These are phyloP conservation scores for Aspergillus texensis DNA, from an alignment of 2,329 filamentous ascomycete species.

Conservation along the genomic window DNA sequence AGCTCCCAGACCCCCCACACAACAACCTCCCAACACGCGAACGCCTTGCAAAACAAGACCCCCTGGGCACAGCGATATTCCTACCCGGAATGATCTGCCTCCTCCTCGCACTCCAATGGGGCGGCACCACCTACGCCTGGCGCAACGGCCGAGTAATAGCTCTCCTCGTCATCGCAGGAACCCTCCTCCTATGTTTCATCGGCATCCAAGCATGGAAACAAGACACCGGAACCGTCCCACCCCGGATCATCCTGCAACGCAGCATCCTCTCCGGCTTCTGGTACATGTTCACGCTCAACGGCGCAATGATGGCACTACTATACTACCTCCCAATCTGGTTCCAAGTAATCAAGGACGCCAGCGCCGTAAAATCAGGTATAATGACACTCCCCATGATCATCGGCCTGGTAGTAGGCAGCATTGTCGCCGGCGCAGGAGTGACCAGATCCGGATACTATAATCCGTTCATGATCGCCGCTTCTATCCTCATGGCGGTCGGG, in stretches of 20 bases:
- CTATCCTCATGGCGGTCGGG: constrained; percentile 1
- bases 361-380: not conserved
- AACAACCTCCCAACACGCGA: not conserved
- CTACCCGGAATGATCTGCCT: constrained; percentile 15
- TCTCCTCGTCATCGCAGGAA: constrained; percentile 8
- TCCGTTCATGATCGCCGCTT: constrained; percentile 6
- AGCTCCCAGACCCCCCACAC: not conserved
- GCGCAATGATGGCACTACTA: constrained; percentile 11
- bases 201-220: constrained; percentile 6
- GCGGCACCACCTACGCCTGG: constrained; percentile 16
- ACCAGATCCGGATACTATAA: constrained; percentile 14
- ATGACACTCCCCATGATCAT: constrained; percentile 3
- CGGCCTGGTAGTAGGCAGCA: not conserved
- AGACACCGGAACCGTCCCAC: constrained; percentile 12
- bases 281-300: constrained; percentile 3
- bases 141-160: constrained; percentile 11
- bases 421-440: not conserved
- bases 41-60: constrained; percentile 5
- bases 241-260: constrained; percentile 9
- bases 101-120: constrained; percentile 19
- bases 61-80: not conserved
- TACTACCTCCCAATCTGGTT: constrained; percentile 13
- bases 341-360: constrained; percentile 3
- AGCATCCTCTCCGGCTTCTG: constrained; percentile 11
- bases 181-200: constrained; percentile 8